These are phyloP conservation scores for Xylariaceae sp. DNA, from an alignment of 2,329 filamentous ascomycete species.

Conservation along the genomic window DNA sequence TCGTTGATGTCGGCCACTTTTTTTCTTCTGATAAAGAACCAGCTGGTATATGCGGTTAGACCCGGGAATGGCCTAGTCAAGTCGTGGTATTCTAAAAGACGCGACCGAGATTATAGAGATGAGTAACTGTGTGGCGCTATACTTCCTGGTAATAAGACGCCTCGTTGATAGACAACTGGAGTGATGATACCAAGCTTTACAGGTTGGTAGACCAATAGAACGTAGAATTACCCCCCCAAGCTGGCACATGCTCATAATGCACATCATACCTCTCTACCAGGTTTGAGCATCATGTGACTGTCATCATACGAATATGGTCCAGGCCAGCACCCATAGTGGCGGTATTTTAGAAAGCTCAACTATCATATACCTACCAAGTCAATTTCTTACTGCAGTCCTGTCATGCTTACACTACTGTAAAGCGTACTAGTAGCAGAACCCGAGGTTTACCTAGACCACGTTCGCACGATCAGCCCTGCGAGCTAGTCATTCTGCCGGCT, in stretches of 20 bases:
- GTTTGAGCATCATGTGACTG: conserved; percentile 9
- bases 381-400: no score
- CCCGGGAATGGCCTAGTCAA: neutral
- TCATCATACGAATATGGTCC: conserved; percentile 7
- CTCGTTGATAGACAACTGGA: neutral
- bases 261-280: neutral
- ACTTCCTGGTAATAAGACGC: neutral
- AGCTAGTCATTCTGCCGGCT: conserved; percentile 31
- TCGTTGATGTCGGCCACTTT: neutral
- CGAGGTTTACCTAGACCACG: no score
- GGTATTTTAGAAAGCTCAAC: neutral
- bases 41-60: neutral
- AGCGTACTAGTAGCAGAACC: no score
- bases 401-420: conserved; percentile 8
- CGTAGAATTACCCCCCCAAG: neutral
- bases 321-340: conserved; percentile 5
- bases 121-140: neutral
- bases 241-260: conserved; percentile 1
- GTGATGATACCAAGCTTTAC: neutral
- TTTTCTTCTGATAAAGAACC: neutral
- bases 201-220: neutral
- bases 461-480: conserved; percentile 27
- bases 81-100: no score
- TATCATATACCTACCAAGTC: neutral
- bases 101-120: neutral